phyloP scores from a whole-genome alignment of 2,329 filamentous ascomycete genomes.

The Apiospora aurea region DNA sequence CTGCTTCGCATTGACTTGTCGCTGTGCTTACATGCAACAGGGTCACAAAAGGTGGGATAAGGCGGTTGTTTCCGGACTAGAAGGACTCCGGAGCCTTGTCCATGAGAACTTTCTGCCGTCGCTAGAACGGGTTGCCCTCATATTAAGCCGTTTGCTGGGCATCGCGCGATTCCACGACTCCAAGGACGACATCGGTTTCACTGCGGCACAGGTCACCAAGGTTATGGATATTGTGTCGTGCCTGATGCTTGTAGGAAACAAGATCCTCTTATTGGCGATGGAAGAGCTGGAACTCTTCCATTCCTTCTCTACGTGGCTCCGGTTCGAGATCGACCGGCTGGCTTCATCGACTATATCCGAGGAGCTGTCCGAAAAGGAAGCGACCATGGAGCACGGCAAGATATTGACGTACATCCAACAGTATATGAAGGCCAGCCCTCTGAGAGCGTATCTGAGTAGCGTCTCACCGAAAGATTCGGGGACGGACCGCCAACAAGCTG shows the following conservation, averaged over 20 bases:
- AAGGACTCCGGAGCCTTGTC: constrained; percentile 76
- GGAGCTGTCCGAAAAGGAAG: constrained; percentile 80
- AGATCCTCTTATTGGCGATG: constrained; percentile 72
- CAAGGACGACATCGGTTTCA: constrained; percentile 71
- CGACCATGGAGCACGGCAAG: constrained; percentile 74
- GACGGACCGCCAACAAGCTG: constrained; percentile 51
- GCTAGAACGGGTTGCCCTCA: constrained; percentile 80
- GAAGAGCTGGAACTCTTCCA: constrained; percentile 81
- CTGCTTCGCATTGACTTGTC: constrained; percentile 16
- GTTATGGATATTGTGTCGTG: constrained; percentile 76
- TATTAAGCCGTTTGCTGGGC: constrained; percentile 83
- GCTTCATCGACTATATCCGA: constrained; percentile 69
- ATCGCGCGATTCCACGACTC: constrained; percentile 81
- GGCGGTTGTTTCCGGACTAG: constrained; percentile 78
- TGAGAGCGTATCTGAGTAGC: constrained; percentile 66
- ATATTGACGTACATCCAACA: constrained; percentile 81
- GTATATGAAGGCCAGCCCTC: constrained; percentile 70
- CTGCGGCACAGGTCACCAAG: constrained; percentile 66
- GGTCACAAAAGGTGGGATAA: constrained; percentile 97
- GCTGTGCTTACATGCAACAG: constrained; percentile 49
- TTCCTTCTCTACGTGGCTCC: constrained; percentile 84
- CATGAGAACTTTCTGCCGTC: constrained; percentile 91
- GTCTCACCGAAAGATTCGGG: constrained; percentile 59
- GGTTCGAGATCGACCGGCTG: constrained; percentile 81
- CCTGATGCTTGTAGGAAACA: constrained; percentile 78